These are phyloP conservation scores for Phytopythium chamaehyphon DNA, from an alignment of 352 stramenopile species.

Conservation along the genomic window DNA sequence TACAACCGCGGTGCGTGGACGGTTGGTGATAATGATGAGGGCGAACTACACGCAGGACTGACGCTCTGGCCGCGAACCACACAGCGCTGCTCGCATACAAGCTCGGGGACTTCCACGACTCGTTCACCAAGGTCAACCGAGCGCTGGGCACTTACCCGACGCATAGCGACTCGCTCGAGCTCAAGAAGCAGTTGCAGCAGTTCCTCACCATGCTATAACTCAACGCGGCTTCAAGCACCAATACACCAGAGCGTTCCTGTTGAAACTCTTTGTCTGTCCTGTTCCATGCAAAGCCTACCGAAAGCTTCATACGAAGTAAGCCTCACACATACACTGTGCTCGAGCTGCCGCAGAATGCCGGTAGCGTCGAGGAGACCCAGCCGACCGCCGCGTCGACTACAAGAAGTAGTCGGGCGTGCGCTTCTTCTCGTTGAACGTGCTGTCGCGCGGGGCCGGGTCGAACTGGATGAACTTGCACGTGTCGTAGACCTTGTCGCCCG, in stretches of 20 bases:
- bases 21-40: neutral
- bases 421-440: conserved; percentile 91
- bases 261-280: neutral
- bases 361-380: neutral
- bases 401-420: conserved; percentile 92
- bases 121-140: conserved; percentile 83
- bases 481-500: conserved; percentile 87
- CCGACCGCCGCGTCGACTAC: conserved; percentile 28
- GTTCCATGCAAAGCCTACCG: neutral
- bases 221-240: neutral
- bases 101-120: conserved; percentile 88
- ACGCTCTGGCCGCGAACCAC: conserved; percentile 5
- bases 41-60: neutral
- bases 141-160: conserved; percentile 72
- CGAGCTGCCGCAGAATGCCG: conserved; percentile 1
- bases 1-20: conserved; percentile 80
- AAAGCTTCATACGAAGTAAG: neutral
- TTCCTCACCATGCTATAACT: conserved; percentile 73
- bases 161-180: conserved; percentile 87
- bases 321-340: too few relatives aligned
- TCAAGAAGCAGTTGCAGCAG: conserved; percentile 85
- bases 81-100: conserved; percentile 89
- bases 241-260: neutral
- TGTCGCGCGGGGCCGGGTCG: conserved; percentile 86
- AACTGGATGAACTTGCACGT: conserved; percentile 94